Percentiles rank a stretch among this genome's conserved stretches.
These are phyloP conservation scores for Selenicereus undatus DNA, from an alignment of 148 eudicot species.

Conservation along the genomic window DNA sequence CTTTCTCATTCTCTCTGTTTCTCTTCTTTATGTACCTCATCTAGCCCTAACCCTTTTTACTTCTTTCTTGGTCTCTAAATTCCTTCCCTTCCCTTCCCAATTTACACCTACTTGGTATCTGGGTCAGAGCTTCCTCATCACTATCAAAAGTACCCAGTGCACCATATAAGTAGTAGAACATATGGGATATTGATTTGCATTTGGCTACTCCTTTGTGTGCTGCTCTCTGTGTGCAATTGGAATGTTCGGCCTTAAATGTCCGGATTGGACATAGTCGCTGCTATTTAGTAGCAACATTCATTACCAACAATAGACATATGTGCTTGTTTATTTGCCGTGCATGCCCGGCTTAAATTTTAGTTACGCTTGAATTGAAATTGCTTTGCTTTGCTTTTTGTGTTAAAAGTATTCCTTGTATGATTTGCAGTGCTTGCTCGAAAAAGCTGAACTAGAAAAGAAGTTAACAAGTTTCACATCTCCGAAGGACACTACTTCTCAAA, in stretches of 20 bases:
- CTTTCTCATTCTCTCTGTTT: background rate
- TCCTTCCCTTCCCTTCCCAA: background rate
- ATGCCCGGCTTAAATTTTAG: background rate
- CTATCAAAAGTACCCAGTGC: background rate
- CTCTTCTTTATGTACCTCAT: background rate
- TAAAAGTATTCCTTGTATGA: background rate
- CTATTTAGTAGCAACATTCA: background rate
- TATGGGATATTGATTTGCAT: background rate
- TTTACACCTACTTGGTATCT: background rate
- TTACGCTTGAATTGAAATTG: background rate
- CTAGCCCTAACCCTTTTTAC: background rate
- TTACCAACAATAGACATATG: background rate
- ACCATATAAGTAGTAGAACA: background rate
- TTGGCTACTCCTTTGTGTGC: background rate
- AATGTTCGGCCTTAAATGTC: background rate
- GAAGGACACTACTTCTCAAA: constrained; percentile 39
- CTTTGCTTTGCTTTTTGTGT: background rate
- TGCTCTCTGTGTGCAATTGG: background rate
- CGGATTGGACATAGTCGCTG: background rate
- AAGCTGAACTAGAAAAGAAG: constrained; percentile 54
- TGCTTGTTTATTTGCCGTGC: too few relatives aligned
- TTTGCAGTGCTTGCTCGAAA: constrained; percentile 69
- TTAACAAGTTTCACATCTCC: constrained; percentile 36
- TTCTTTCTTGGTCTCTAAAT: background rate
- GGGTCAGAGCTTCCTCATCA: background rate